phyloP scores from a whole-genome alignment of 2,329 filamentous ascomycete genomes.

The Aureobasidium vineae region DNA sequence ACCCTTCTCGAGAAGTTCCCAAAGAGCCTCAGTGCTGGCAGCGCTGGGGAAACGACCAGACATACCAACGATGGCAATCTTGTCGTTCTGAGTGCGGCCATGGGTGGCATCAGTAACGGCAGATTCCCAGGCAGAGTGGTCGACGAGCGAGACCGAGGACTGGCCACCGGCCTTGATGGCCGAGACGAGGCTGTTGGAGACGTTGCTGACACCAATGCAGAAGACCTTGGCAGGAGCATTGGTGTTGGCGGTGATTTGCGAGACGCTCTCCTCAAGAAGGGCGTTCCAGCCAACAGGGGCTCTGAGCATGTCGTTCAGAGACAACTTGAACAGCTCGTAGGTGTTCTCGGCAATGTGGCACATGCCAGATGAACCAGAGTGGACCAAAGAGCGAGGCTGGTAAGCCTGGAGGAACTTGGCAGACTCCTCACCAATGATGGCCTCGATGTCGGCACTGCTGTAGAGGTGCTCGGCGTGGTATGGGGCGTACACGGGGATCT shows the following conservation, averaged over 20 bases:
- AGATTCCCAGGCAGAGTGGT: conserved; percentile 48
- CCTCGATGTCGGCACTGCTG: conserved; percentile 50
- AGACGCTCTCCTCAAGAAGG: conserved; percentile 49
- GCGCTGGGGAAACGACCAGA: conserved; percentile 74
- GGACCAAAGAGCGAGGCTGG: conserved; percentile 46
- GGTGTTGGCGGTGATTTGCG: conserved; percentile 46
- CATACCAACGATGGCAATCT: conserved; percentile 84
- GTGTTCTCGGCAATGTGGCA: conserved; percentile 48
- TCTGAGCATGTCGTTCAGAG: conserved; percentile 48
- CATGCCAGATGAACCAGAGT: conserved; percentile 50
- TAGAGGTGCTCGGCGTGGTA: conserved; percentile 60
- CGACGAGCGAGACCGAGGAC: conserved; percentile 44
- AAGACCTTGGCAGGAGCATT: conserved; percentile 47
- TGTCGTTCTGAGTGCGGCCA: conserved; percentile 57
- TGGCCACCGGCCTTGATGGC: conserved; percentile 54
- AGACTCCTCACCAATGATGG: conserved; percentile 48
- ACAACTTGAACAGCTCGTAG: conserved; percentile 46
- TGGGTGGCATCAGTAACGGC: conserved; percentile 34
- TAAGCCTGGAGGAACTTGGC: conserved; percentile 44
- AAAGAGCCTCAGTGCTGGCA: conserved; percentile 67
- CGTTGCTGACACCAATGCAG: conserved; percentile 53
- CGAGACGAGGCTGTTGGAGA: conserved; percentile 56
- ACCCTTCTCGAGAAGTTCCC: conserved; percentile 72
- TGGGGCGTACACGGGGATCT: conserved; percentile 57
- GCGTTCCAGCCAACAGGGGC: conserved; percentile 51